These are phyloP conservation scores for Collariella sp. DNA, from an alignment of 495 filamentous ascomycete genomes.

Conservation along the genomic window DNA sequence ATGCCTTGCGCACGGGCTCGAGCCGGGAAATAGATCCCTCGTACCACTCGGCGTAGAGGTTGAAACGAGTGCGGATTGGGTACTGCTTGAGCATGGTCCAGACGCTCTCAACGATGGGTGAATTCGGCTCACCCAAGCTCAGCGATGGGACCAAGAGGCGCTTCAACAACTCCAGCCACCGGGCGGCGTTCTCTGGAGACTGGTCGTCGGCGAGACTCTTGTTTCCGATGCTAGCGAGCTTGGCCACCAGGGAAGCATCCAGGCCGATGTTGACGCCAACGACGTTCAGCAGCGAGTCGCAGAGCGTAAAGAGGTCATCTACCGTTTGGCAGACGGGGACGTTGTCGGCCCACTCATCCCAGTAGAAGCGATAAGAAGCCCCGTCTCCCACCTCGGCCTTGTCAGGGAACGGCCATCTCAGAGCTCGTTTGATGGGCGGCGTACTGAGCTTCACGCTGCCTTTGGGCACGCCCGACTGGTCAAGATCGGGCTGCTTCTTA, in stretches of 20 bases:
- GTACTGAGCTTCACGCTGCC: constrained; percentile 53
- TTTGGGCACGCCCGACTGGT: constrained; percentile 56
- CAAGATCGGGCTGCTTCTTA: constrained; percentile 46
- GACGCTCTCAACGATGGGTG: constrained; percentile 73
- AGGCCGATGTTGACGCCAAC: constrained; percentile 82
- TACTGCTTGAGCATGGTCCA: constrained; percentile 74
- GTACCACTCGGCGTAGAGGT: constrained; percentile 90
- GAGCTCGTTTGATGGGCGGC: constrained; percentile 48
- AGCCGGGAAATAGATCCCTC: constrained; percentile 64
- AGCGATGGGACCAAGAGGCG: constrained; percentile 75
- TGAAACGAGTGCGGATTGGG: constrained; percentile 67
- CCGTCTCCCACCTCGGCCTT: constrained; percentile 63
- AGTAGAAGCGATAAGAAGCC: constrained; percentile 80
- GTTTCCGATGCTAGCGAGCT: constrained; percentile 71
- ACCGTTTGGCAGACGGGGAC: constrained; percentile 82
- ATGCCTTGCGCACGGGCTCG: constrained; percentile 70
- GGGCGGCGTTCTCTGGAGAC: constrained; percentile 56
- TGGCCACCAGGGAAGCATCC: constrained; percentile 67
- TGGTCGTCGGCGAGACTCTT: constrained; percentile 61
- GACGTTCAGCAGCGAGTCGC: constrained; percentile 72
- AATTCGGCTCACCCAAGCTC: constrained; percentile 73
- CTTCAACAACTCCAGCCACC: constrained; percentile 76
- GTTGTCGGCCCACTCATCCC: constrained; percentile 94
- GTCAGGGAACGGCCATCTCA: constrained; percentile 75
- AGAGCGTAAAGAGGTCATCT: constrained; percentile 84